Conservation (phyloP, 345 rosid species). For the Toxicodendron radicans region DNA sequence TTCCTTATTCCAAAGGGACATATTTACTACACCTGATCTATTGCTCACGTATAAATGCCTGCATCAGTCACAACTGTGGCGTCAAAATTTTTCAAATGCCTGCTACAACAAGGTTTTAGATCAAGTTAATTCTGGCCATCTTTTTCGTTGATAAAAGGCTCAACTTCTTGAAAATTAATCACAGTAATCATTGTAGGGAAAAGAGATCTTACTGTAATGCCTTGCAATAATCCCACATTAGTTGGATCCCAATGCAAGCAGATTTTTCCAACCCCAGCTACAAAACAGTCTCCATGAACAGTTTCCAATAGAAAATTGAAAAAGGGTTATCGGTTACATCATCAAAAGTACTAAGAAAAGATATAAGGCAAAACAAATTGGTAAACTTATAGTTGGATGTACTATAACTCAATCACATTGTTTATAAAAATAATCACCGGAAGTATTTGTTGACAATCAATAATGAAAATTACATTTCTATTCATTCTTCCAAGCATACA, state of each 20-base stretch:
- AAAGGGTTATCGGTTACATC: neutral
- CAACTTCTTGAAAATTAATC: conserved; percentile 4
- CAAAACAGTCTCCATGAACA: neutral
- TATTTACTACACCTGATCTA: conserved; percentile 7
- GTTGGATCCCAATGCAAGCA: conserved; percentile 9
- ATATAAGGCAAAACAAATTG: conserved; percentile 7
- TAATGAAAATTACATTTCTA: conserved; percentile 30
- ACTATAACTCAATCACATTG: conserved; percentile 27
- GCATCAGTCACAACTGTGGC: neutral
- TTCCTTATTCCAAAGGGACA: neutral
- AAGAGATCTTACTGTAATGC: conserved; percentile 18
- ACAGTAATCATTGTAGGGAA: neutral
- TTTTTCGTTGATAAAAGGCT: neutral
- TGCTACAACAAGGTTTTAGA: conserved; percentile 10
- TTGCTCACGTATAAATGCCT: neutral
- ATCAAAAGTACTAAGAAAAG: neutral
- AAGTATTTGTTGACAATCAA: conserved; percentile 17
- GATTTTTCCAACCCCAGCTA: conserved; percentile 19
- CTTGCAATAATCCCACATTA: neutral
- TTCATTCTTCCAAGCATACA: conserved; percentile 75
- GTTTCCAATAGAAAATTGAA: conserved; percentile 10
- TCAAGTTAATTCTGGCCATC: neutral
- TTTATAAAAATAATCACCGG: conserved; percentile 21
- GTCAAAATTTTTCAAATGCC: neutral
- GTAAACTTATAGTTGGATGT: conserved; percentile 24